phyloP scores from a whole-genome alignment of 345 rosid genomes.

The Raphanus raphanistrum region DNA sequence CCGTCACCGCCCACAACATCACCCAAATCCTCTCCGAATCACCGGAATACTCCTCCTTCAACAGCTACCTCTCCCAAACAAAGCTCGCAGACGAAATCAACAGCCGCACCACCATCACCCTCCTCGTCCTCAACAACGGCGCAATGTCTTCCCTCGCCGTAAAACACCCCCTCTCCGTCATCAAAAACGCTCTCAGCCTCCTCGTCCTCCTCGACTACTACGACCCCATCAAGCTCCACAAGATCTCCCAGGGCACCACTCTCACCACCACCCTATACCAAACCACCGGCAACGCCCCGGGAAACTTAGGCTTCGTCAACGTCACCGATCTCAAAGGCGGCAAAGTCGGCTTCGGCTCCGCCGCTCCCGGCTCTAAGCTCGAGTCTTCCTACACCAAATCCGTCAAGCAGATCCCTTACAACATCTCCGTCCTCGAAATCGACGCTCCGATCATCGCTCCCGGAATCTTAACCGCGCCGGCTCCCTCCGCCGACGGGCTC shows the following conservation, averaged over 20 bases:
- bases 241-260: constrained; percentile 68
- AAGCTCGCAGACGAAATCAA: constrained; percentile 88
- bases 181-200: constrained; percentile 68
- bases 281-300: constrained; percentile 88
- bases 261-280: constrained; percentile 89
- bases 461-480: constrained; percentile 63
- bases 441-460: constrained; percentile 71
- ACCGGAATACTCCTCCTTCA: constrained; percentile 75
- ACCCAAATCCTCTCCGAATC: constrained; percentile 64
- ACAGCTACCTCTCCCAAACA: constrained; percentile 67
- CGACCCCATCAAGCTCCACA: constrained; percentile 76
- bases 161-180: constrained; percentile 68
- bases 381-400: constrained; percentile 67
- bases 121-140: constrained; percentile 71
- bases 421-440: constrained; percentile 73
- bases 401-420: constrained; percentile 75
- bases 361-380: constrained; percentile 81
- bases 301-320: constrained; percentile 80
- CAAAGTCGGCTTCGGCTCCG: constrained; percentile 80
- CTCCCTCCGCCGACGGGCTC: constrained; percentile 43
- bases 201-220: constrained; percentile 84
- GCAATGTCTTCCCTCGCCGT: constrained; percentile 72
- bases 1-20: constrained; percentile 46
- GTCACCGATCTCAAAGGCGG: constrained; percentile 85
- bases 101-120: constrained; percentile 77